Conservation (phyloP, 83 land plant genomes). For the Thuja plicata region DNA sequence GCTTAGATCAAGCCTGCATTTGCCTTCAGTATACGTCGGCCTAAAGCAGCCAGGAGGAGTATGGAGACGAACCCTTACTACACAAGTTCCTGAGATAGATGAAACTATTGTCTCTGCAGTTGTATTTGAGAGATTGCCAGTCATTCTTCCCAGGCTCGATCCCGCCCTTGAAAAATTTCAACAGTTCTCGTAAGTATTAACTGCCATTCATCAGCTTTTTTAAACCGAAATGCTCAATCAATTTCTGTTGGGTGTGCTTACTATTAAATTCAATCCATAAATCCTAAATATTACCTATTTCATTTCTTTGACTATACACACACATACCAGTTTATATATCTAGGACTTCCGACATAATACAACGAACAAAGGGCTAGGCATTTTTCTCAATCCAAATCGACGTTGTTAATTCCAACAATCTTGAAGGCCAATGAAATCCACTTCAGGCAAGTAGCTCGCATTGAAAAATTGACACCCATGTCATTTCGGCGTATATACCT, state of each 20-base stretch:
- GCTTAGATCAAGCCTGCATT: not conserved
- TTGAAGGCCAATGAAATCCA: not conserved
- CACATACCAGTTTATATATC: not conserved
- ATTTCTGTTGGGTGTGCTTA: not conserved
- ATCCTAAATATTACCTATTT: not conserved
- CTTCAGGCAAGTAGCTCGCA: not conserved
- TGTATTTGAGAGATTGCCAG: conserved; percentile 71
- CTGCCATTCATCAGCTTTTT: not conserved
- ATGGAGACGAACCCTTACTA: not conserved
- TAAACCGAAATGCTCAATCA: not conserved
- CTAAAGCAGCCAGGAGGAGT: not conserved
- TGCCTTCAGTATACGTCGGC: conserved; percentile 11
- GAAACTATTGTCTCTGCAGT: conserved; percentile 60
- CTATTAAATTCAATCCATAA: not conserved
- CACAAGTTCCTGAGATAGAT: conserved; percentile 15
- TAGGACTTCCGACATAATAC: not conserved
- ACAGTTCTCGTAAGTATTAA: conserved; percentile 56
- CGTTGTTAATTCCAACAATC: not conserved
- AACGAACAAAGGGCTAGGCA: not conserved
- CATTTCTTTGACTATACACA: not conserved
- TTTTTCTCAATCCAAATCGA: not conserved
- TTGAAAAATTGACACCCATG: not conserved
- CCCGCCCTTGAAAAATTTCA: conserved; percentile 62
- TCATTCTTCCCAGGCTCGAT: conserved; percentile 65
- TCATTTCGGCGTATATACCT: not conserved